These are phyloP conservation scores for Hortaea werneckii DNA, from an alignment of 2,329 filamentous ascomycete species.

Conservation along the genomic window DNA sequence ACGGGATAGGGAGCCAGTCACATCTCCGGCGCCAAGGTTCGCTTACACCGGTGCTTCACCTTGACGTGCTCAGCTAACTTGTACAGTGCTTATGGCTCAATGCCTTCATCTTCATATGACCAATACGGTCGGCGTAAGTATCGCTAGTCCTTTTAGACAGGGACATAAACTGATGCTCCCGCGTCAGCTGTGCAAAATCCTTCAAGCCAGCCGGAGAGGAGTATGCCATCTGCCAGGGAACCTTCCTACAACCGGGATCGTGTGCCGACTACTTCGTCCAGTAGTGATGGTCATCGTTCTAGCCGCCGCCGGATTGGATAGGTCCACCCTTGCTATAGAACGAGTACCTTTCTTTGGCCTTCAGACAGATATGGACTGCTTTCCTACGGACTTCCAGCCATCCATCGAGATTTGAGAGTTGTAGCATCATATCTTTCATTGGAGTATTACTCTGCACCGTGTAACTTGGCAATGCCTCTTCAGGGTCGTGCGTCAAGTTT, in stretches of 20 bases:
- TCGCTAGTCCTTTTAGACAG: constrained; percentile 5
- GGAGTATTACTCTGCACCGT: no score
- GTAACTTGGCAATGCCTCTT: no score
- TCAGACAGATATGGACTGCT: no score
- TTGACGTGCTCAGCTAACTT: constrained; percentile 13
- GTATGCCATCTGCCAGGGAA: not conserved
- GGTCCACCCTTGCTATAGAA: not conserved
- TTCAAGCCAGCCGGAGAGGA: constrained; percentile 1
- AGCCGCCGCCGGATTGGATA: constrained; percentile 1
- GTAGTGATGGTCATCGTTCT: constrained; percentile 1
- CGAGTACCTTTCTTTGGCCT: no score
- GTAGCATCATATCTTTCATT: no score
- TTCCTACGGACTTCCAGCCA: no score
- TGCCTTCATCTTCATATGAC: constrained; percentile 17
- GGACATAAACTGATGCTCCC: constrained; percentile 15
- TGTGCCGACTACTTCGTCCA: not conserved
- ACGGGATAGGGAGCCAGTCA: constrained; percentile 19
- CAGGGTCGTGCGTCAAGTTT: no score
- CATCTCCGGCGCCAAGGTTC: constrained; percentile 23
- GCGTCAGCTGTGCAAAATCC: constrained; percentile 13
- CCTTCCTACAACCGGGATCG: not conserved
- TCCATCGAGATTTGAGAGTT: no score
- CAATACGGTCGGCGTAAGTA: constrained; percentile 26
- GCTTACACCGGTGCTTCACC: constrained; percentile 8
- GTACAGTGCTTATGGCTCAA: constrained; percentile 18